A percentile compares a stretch with the other conserved stretches of the same genome.
Conservation (phyloP, 768 basidiomycete genomes). For the Boletus fagicola region DNA sequence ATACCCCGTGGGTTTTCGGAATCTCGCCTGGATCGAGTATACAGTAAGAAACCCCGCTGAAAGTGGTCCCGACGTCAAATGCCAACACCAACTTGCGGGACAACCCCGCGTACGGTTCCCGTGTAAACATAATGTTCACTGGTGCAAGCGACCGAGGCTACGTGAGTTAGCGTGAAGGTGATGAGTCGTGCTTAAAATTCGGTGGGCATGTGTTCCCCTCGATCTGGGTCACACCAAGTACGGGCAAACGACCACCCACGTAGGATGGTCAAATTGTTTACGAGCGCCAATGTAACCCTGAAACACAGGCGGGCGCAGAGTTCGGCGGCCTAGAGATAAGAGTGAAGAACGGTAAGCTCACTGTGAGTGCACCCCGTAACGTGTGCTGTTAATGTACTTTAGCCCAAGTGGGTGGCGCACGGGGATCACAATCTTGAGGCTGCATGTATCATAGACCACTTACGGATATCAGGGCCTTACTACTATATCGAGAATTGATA, state of each 20-base stretch:
- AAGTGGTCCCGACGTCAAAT: constrained; percentile 35
- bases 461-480: neutral
- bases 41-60: constrained; percentile 36
- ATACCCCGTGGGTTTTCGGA: constrained; percentile 22
- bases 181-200: constrained; percentile 1
- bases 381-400: neutral
- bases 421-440: neutral
- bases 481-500: constrained; percentile 1
- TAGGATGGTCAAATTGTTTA: neutral
- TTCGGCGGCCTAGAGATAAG: neutral
- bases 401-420: neutral
- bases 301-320: neutral
- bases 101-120: constrained; percentile 35
- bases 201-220: constrained; percentile 1
- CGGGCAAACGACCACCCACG: neutral
- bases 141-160: neutral
- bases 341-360: neutral
- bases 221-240: neutral
- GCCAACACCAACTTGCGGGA: constrained; percentile 35
- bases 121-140: constrained; percentile 22
- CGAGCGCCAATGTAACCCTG: constrained; percentile 4
- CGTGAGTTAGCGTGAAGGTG: neutral
- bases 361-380: constrained; percentile 3
- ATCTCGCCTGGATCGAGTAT: constrained; percentile 39
- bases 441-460: neutral